phyloP scores from a whole-genome alignment of 2,329 filamentous ascomycete species.

The Thermomyces lanuginosus region DNA sequence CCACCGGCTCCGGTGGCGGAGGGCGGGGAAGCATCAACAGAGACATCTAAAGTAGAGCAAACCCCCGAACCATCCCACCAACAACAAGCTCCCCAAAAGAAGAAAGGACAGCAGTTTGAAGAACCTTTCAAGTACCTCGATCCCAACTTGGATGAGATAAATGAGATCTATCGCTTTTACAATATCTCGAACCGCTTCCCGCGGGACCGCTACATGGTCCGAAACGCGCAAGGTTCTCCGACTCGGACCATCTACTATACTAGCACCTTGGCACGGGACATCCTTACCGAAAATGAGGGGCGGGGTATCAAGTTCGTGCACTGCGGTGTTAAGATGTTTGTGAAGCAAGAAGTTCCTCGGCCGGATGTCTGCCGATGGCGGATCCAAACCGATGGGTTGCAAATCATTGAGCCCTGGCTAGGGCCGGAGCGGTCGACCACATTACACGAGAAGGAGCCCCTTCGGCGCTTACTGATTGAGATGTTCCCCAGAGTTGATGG shows the following conservation, averaged over 20 bases:
- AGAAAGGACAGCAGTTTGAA: conserved; percentile 44
- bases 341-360: conserved; percentile 86
- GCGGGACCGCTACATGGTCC: conserved; percentile 82
- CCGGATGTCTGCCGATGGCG: conserved; percentile 82
- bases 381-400: conserved; percentile 86
- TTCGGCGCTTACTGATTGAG: conserved; percentile 70
- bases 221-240: conserved; percentile 75
- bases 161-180: conserved; percentile 70
- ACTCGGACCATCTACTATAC: conserved; percentile 97
- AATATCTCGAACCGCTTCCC: conserved; percentile 71
- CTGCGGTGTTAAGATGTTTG: conserved; percentile 96
- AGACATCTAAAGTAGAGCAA: conserved; percentile 6
- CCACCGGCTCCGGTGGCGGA: conserved; percentile 15
- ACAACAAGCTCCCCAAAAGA: conserved; percentile 17
- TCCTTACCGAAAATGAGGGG: conserved; percentile 74
- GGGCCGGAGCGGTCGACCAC: conserved; percentile 59
- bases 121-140: conserved; percentile 90
- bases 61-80: conserved; percentile 7
- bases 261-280: conserved; percentile 64
- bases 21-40: conserved; percentile 10
- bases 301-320: conserved; percentile 91
- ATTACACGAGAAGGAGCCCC: conserved; percentile 60
- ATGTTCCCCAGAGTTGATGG: conserved; percentile 87
- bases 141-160: conserved; percentile 56
- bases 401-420: conserved; percentile 80